Conservation (phyloP, 179 eudicot species). For the Amaranthus tricolor region DNA sequence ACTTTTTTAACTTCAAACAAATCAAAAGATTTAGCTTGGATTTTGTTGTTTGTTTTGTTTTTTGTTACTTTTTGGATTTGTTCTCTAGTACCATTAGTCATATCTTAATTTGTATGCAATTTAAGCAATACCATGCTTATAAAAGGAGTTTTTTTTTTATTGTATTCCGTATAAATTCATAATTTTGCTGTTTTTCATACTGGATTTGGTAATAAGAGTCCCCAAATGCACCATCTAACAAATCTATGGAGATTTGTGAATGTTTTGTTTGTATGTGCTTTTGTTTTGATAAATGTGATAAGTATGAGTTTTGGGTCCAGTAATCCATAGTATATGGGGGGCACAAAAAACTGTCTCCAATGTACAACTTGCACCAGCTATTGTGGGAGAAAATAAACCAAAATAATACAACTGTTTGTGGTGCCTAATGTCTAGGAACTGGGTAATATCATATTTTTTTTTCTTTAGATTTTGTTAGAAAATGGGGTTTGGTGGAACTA, state of each 20-base stretch:
- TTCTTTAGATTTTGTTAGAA: not conserved
- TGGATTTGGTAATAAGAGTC: constrained; percentile 8
- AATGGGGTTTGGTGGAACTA: constrained; percentile 23
- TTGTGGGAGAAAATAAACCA: constrained; percentile 13
- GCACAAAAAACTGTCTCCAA: constrained; percentile 15
- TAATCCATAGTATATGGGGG: constrained; percentile 2
- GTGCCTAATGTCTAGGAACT: not conserved
- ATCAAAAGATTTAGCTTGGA: not conserved
- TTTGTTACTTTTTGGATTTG: not conserved
- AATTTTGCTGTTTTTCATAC: not conserved
- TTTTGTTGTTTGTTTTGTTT: constrained; percentile 7
- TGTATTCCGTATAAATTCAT: not conserved
- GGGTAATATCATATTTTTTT: not conserved
- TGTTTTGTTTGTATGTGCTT: constrained; percentile 1
- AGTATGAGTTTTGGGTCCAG: constrained; percentile 10
- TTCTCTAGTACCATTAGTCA: not conserved
- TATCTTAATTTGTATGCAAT: constrained; percentile 1
- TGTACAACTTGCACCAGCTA: constrained; percentile 17
- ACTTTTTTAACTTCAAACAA: not conserved
- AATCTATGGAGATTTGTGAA: constrained; percentile 19
- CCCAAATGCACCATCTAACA: constrained; percentile 6
- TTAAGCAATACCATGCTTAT: not conserved
- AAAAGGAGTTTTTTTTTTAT: not conserved
- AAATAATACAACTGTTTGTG: constrained; percentile 16
- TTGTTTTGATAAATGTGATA: not conserved